Base-by-base conservation (phyloP, 768 basidiomycete genomes). In the Fistulinella prunicolor region DNA sequence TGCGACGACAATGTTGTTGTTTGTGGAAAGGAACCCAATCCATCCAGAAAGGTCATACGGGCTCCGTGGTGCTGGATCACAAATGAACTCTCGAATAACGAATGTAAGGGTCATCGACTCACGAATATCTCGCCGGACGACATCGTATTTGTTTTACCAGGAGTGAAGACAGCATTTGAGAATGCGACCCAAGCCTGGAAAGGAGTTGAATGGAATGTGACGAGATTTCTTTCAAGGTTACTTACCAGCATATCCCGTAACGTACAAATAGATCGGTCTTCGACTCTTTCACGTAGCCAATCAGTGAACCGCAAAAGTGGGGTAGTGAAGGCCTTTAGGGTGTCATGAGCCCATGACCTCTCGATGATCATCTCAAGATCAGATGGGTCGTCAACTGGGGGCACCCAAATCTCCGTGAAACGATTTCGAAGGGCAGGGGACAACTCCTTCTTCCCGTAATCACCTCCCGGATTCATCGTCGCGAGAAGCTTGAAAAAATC, bases 401-500 rank as follows among this genome's bases (percentile, higher is more conserved):
- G 94, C 0, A 99, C 96, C 95, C 96, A 99, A 26, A 99, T 95
- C 66, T 99, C 96, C 4, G 96, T 99, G 70, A 99, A 99, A 5
- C 96, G 83, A 69, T 98, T 99, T 17, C 96, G 83, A 32, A 99
- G 73, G 0, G 96, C 96, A 26, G 94, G 95, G 2, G 96, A 98
- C 2, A 99, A 73, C 63, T 99, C 96, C 64, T 98, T 99, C 75
- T 99, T 99, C 20, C 96, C 96, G 59, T 94, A 98, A 61, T 99
- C 96, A 13, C 96, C 96, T 17, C 96, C 96, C 0, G 96, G 96
- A 64, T 99, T 99, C 96, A 99, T 99, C 3, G 96, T 98, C 3
- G 96, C 93, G 0, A 97, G 74, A 30, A 99, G 81, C 63, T 94
- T 86, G 76, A 99, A 99, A 1, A 69, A 70, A 4, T 76, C 70